Base-by-base conservation (phyloP, 768 basidiomycete species). In the Paxillus ammoniavirescens region DNA sequence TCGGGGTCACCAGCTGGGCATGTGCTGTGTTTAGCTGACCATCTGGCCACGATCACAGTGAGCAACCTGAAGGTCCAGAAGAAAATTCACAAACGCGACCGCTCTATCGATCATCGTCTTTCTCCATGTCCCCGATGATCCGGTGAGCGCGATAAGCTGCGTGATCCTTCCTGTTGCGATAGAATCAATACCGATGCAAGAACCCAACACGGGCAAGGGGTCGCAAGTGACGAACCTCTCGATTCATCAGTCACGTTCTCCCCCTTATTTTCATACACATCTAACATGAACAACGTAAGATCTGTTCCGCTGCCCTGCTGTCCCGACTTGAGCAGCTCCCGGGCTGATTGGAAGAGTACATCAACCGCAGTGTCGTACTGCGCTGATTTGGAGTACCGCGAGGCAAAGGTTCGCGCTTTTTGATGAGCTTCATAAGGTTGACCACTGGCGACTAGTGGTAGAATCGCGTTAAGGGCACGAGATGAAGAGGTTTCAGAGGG, bases 351-450 rank as follows among this genome's bases (percentile, higher is more conserved):
- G 72, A 97, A 98, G 47, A 98, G 83, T 5, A 98, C 89, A 69
- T 95, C 89, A 70, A 93, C 89, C 15, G 97, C 95, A 13, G 86
- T 86, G 64, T 87, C 86, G 65, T 87, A 86, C 60, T 95, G 88
- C 2, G 76, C 77, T 3, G 90, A 82, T 75, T 93, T 93, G 47
- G 79, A 76, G 68, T 92, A 92, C 62, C 95, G 81, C 4, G 94
- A 86, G 5, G 93, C 93, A 59, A 96, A 97, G 15, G 95, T 98
- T 26, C 96, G 83, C 9, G 94, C 93, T 72, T 98, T 98, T 71
- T 98, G 95, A 63, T 98, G 96, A 0, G 95, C 95, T 56, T 94
- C 92, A 69, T 97, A 97, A 13, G 80, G 71, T 35, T 93, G 91
- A 9, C 86, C 82, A 9, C 77, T 75, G 5, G 79, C 69, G 47